phyloP scores from a whole-genome alignment of 352 stramenopile genomes.

The Thraustochytrium striatum region DNA sequence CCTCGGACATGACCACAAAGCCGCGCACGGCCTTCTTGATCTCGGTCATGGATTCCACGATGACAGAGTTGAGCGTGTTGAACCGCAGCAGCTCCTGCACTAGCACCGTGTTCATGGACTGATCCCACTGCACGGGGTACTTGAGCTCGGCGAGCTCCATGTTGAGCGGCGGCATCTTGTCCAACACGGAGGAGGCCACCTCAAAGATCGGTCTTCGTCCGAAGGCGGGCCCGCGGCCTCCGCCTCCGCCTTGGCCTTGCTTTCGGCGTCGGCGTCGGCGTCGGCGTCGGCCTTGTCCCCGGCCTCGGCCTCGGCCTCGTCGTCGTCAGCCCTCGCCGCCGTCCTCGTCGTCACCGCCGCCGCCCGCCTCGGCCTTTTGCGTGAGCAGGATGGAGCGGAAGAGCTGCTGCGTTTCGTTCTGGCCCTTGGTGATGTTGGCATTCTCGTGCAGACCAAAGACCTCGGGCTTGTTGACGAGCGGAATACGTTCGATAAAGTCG shows the following conservation, averaged over 20 bases:
- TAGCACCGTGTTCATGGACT: constrained; percentile 93
- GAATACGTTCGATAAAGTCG: constrained; percentile 66
- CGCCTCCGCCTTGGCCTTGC: constrained; percentile 45
- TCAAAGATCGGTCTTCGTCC: constrained; percentile 68
- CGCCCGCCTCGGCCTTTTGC: constrained; percentile 74
- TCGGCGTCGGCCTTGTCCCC: not conserved
- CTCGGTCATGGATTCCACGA: constrained; percentile 71
- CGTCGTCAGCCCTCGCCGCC: constrained; percentile 69
- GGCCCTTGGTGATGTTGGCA: constrained; percentile 86
- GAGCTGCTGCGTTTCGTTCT: constrained; percentile 84
- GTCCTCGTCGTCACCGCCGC: constrained; percentile 63
- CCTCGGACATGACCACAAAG: constrained; percentile 87
- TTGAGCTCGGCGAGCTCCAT: constrained; percentile 81
- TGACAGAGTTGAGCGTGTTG: constrained; percentile 83
- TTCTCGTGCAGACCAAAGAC: constrained; percentile 92
- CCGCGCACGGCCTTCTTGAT: constrained; percentile 84
- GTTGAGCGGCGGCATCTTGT: constrained; percentile 76
- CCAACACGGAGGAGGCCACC: constrained; percentile 77
- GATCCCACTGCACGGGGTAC: constrained; percentile 82
- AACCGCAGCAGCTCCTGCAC: constrained; percentile 89
- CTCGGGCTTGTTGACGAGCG: constrained; percentile 75
- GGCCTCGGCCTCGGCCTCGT: constrained; percentile 72
- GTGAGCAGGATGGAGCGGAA: constrained; percentile 82
- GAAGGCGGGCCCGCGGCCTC: not conserved
- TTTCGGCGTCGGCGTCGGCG: constrained; percentile 54